Conservation (phyloP, 495 filamentous ascomycete genomes). For the Alectoria sarmentosa region DNA sequence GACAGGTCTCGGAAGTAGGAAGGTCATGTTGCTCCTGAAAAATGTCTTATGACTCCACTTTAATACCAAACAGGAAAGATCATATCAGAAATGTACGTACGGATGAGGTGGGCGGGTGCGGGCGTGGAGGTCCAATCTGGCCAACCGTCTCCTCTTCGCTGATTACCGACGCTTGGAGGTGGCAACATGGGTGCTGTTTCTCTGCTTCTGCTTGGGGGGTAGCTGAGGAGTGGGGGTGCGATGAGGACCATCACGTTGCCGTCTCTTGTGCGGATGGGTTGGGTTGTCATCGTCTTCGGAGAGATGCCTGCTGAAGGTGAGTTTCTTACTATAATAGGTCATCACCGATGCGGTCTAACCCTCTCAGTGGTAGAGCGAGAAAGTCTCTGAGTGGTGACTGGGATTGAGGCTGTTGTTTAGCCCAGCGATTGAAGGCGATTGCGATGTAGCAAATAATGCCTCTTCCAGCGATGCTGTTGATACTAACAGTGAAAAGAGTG, state of each 20-base stretch:
- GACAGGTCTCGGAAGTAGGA: no score
- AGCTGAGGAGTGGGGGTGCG: not conserved
- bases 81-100: no score
- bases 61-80: no score
- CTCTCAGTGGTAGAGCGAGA: not conserved
- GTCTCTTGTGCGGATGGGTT: not conserved
- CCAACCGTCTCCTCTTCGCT: not conserved
- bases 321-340: not conserved
- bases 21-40: no score
- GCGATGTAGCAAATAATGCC: not conserved
- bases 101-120: not conserved
- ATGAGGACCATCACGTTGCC: not conserved
- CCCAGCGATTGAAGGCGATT: not conserved
- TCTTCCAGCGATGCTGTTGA: not conserved
- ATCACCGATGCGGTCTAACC: not conserved
- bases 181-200: not conserved
- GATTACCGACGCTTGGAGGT: not conserved
- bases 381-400: not conserved
- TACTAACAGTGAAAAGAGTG: not conserved
- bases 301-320: not conserved
- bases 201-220: not conserved
- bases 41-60: no score
- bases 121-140: not conserved
- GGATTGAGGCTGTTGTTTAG: not conserved
- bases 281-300: not conserved